Base-by-base conservation (phyloP, 75 land plant species). In the Picea sitchensis region DNA sequence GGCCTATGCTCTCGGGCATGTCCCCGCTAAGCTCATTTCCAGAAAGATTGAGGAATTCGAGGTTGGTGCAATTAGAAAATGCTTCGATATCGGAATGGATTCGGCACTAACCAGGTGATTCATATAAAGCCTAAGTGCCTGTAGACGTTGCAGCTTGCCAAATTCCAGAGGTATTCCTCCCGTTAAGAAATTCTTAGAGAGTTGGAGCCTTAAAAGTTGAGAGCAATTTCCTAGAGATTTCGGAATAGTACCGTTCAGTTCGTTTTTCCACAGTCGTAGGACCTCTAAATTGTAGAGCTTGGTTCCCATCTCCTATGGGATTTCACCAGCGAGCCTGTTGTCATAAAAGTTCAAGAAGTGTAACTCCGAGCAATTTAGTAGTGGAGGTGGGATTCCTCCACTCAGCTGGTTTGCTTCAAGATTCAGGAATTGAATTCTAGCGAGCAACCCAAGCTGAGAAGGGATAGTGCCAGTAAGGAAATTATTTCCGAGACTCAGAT, bases 81-180 rank as follows among this genome's bases (percentile, higher is more conserved):
- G 26, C 26, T 26, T 26, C 26, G 26, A 11, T 9, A 9, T 36
- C 7, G 64, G 1, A 51, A 51, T 51, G 56, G 56, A 9, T 9
- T 51, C 14, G 5, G 68, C 67, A 76, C 54, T 82, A 54, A 67
- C 56, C 36, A 81, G 41, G 32, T 41, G 26, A 81, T 81, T 64
- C 4, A 20, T 9, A 54, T 34, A 8, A 2, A 81, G 82, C 26
- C 26, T 64, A 34, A 81, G 32, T n/a, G 0, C 7, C 12, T 26
- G 17, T 18, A 81, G 58, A 60, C 17, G 31, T 2, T 26, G 59
- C 12, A 81, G 82, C 1, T 81, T 80, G 68, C 83, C 61, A 26
- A 81, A 61, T 61, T 81, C 82, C 36, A 15, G 73, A 63, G 84
- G 84, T 44, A 82, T 81, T 18, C 72, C 32, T 30, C 83, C 83